phyloP scores from a whole-genome alignment of 108 stramenopile species.

The Cyclotella choctawhatcheeana region DNA sequence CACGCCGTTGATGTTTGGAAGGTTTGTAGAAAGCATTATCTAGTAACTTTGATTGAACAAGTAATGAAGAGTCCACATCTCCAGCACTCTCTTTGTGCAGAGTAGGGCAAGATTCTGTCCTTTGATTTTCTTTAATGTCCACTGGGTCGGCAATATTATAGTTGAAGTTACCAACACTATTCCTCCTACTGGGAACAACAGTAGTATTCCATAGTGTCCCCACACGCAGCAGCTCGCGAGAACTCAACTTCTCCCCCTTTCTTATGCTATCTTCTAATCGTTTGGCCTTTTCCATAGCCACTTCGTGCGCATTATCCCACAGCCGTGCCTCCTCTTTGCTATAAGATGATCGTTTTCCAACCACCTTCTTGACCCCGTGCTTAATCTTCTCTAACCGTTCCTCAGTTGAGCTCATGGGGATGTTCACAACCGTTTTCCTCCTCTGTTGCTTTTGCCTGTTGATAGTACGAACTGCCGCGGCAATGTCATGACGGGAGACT shows the following conservation, averaged over 20 bases:
- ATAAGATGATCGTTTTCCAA: conserved; percentile 11
- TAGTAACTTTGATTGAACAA: background rate
- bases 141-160: too few species aligned
- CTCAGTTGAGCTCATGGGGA: conserved; percentile 51
- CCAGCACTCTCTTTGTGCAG: too few species aligned
- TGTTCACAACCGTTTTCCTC: conserved; percentile 68
- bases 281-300: conserved; percentile 42
- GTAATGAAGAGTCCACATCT: background rate
- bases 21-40: background rate
- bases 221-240: conserved; percentile 24
- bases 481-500: conserved; percentile 62
- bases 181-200: conserved; percentile 13
- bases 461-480: conserved; percentile 62
- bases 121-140: background rate
- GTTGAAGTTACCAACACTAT: background rate
- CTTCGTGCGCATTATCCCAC: conserved; percentile 42
- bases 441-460: conserved; percentile 67
- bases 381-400: conserved; percentile 55
- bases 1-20: background rate
- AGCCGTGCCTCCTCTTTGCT: conserved; percentile 28
- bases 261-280: conserved; percentile 35
- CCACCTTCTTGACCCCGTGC: conserved; percentile 19
- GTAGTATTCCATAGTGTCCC: conserved; percentile 27
- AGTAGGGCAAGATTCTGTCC: background rate
- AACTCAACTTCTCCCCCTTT: conserved; percentile 33